Percentiles rank a stretch among this genome's conserved stretches.
Conservation (phyloP, 192 early-diverging fungal species). For the Gonapodya sp. region DNA sequence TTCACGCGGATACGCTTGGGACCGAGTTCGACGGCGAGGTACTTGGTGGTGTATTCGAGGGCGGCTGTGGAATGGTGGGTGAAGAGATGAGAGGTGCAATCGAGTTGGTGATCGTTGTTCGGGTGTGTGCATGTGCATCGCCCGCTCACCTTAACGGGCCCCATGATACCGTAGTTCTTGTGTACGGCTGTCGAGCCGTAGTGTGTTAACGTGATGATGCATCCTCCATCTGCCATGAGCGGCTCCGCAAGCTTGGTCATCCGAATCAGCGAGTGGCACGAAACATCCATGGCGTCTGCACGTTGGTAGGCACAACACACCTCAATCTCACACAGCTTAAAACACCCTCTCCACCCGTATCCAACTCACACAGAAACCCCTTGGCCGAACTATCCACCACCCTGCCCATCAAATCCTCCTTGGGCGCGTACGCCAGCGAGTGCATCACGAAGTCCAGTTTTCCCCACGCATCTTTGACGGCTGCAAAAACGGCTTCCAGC, state of each 20-base stretch:
- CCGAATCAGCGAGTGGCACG: neutral
- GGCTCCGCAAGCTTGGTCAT: slow-evolving; percentile 8
- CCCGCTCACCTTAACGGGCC: neutral
- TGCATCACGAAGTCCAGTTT: slow-evolving; percentile 3
- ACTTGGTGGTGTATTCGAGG: neutral
- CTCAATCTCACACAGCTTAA: too few species aligned
- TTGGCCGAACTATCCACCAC: neutral
- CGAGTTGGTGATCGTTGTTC: too few species aligned
- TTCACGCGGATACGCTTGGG: slow-evolving; percentile 2
- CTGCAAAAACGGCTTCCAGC: neutral
- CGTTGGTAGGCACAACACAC: too few species aligned
- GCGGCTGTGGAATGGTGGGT: neutral
- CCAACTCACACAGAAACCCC: neutral
- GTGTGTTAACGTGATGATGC: neutral
- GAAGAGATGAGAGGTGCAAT: too few species aligned
- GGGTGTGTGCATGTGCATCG: too few species aligned
- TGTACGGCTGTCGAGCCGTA: neutral
- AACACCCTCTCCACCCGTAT: too few species aligned
- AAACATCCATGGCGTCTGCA: slow-evolving; percentile 7
- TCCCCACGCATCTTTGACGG: neutral
- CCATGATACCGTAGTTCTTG: slow-evolving; percentile 9
- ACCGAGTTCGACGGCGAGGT: neutral
- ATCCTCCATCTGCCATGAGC: neutral
- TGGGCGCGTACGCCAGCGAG: neutral
- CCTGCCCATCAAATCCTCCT: neutral